phyloP scores from a whole-genome alignment of 768 basidiomycete genomes.

The Auricularia heimuer region DNA sequence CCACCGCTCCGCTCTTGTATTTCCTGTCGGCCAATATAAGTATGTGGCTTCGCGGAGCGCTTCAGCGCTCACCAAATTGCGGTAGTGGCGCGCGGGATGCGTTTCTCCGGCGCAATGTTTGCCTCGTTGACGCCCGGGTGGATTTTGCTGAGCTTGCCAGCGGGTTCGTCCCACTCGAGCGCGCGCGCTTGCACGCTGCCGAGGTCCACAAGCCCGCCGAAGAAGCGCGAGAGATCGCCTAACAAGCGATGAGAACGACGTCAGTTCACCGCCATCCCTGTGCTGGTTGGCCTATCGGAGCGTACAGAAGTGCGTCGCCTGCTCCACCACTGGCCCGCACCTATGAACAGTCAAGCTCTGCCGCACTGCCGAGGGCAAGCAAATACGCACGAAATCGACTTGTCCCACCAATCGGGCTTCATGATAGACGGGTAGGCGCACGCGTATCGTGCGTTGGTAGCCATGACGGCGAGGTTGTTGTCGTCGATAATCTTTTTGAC shows the following conservation, averaged over 20 bases:
- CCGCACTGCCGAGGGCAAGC: too few relatives aligned
- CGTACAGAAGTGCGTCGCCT: slow-evolving; percentile 88
- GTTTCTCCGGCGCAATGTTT: slow-evolving; percentile 74
- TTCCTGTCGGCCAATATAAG: slow-evolving; percentile 46
- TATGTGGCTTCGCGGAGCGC: background rate
- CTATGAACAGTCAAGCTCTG: slow-evolving; percentile 22
- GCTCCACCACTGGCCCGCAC: slow-evolving; percentile 79
- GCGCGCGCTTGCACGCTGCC: slow-evolving; percentile 73
- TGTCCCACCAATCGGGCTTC: slow-evolving; percentile 92
- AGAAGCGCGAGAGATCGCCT: slow-evolving; percentile 84
- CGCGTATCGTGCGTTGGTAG: slow-evolving; percentile 90
- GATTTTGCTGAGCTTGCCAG: slow-evolving; percentile 76
- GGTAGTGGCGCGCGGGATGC: slow-evolving; percentile 87
- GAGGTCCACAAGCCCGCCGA: slow-evolving; percentile 92
- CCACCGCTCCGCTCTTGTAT: slow-evolving; percentile 90
- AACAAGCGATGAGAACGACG: background rate
- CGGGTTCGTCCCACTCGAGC: slow-evolving; percentile 84
- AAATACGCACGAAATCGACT: slow-evolving; percentile 55
- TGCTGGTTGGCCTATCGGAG: background rate
- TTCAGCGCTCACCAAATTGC: slow-evolving; percentile 60
- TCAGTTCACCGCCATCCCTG: background rate
- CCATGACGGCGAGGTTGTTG: slow-evolving; percentile 91
- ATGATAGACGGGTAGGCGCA: slow-evolving; percentile 73
- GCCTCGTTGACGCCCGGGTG: slow-evolving; percentile 61
- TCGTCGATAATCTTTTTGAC: slow-evolving; percentile 95